Evolutionary conservation across 2,329 filamentous ascomycete species (phyloP), one percentile per base, ranked within the genome.

Genomic region (Verruconis gallopava): DNA sequence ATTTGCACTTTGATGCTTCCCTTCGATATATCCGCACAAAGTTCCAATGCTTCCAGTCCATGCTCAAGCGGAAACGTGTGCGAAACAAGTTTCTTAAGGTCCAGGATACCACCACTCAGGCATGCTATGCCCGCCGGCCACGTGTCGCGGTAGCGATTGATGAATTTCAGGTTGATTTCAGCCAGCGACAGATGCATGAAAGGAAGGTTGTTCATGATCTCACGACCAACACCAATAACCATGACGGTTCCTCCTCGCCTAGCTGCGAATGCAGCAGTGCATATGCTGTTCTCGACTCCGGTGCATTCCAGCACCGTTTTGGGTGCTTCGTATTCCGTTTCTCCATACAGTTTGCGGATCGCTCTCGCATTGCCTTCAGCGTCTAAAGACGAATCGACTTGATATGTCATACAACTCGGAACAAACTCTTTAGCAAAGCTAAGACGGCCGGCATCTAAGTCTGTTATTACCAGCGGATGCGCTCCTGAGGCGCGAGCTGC

Each of bases 141-240:
- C 0, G 77, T 81, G 51, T 82, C 76, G 32, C 70, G 66, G 53
- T 82, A 83, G 5, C 79, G 67, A 55, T 83, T 81, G 53, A 81
- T 82, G 59, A 83, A 83, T 28, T 71, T 73, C 19, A 83, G 62
- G 49, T 81, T 68, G 48, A 82, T 79, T 72, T 79, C 75, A 3
- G 72, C 71, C 28, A 79, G 54, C 3, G 72, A 77, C 15, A 79
- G 51, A 52, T 79, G 74, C 76, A 79, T 80, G 47, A 80, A 79
- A 0, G 75, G 76, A 19, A 79, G 48, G 46, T 79, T 78, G 47
- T 81, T 75, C 71, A 80, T 77, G 5, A 72, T 63, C 19, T 68
- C 60, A 47, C 63, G 69, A 2, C 76, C 76, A 1, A 81, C 77
- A 0, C 77, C 77, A 46, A 81, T 75, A 1, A 79, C 74, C 60